These are phyloP conservation scores for Lactifluus echinatus DNA, from an alignment of 768 basidiomycete species.

Conservation along the genomic window DNA sequence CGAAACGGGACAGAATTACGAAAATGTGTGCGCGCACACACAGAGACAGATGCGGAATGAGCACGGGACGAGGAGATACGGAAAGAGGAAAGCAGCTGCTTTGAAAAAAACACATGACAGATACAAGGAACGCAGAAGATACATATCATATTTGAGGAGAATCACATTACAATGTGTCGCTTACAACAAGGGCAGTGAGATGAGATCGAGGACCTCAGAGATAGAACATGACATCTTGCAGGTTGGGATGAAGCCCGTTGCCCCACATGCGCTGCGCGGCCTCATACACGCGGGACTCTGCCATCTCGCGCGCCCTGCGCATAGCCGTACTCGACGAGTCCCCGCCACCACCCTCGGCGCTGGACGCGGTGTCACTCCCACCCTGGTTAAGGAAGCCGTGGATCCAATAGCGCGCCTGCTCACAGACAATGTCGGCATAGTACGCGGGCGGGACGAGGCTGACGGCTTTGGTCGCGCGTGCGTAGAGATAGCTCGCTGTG, in stretches of 20 bases:
- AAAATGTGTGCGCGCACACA: no score
- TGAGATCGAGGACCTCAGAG: slow-evolving; percentile 32
- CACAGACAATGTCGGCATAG: slow-evolving; percentile 77
- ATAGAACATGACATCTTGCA: slow-evolving; percentile 68
- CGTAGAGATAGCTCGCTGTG: slow-evolving; percentile 63
- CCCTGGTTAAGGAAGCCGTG: slow-evolving; percentile 53
- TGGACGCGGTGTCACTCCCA: slow-evolving; percentile 26
- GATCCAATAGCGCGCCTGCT: slow-evolving; percentile 67
- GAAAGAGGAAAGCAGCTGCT: no score
- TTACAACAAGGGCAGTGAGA: no score
- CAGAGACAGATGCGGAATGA: no score
- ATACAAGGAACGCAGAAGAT: no score
- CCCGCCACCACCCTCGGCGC: not conserved
- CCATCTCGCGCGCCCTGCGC: slow-evolving; percentile 28
- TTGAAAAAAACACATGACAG: no score
- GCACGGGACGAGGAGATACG: no score
- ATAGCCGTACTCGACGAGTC: slow-evolving; percentile 23
- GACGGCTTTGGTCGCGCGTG: slow-evolving; percentile 76
- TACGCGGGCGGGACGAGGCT: slow-evolving; percentile 74
- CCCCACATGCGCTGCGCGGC: slow-evolving; percentile 35
- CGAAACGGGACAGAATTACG: no score
- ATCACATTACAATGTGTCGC: no score
- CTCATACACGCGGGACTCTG: slow-evolving; percentile 27
- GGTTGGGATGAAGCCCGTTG: slow-evolving; percentile 38
- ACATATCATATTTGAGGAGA: no score